Evolutionary conservation across 768 basidiomycete species (phyloP), one percentile per base, ranked within the genome.

Genomic region (Naganishia vishniacii): DNA sequence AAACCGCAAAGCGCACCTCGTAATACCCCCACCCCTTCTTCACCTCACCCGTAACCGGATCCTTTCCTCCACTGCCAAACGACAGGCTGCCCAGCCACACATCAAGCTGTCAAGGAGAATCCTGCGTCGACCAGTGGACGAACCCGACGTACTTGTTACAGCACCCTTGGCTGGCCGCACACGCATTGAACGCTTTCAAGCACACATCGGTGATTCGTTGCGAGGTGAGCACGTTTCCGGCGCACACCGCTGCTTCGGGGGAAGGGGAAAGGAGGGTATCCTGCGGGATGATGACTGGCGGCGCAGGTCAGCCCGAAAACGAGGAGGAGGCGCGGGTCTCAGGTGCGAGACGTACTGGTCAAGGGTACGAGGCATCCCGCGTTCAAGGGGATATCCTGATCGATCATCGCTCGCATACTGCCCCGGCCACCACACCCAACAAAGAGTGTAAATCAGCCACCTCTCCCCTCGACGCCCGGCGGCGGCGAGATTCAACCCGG

Each of bases 361-460:
- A 92, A 80, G 0, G 91, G 91, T 8, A 91, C 88, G 9, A 97
- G 82, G 73, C 92, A 95, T 0, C 93, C 93, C 25, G 91, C 89
- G 74, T 97, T 97, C 28, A 97, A 82, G 12, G 93, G 93, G 46
- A 95, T 94, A 70, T 91, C 88, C 32, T 84, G 75, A 73, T 63
- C 62, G 9, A 63, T 51, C 62, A 63, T 63, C 41, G 62, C 62
- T 23, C 62, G 48, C 62, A 63, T 63, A 45, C 62, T 63, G n/a
- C 29, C 48, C 32, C 13, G 7, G 0, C 18, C 1, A 28, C 11
- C 25, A 11, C 32, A 18, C n/a, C n/a, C n/a, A n/a, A n/a, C n/a
- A n/a, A n/a, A n/a, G n/a, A n/a, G n/a, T n/a, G n/a, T n/a, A n/a
- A n/a, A n/a, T 15, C 20, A 60, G 34, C 23, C 45, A 20, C 29